Percentiles rank a stretch among this genome's conserved stretches.
Evolutionary conservation across 306 rosid species (phyloP).

Genomic region (Crataegus laevigata): DNA sequence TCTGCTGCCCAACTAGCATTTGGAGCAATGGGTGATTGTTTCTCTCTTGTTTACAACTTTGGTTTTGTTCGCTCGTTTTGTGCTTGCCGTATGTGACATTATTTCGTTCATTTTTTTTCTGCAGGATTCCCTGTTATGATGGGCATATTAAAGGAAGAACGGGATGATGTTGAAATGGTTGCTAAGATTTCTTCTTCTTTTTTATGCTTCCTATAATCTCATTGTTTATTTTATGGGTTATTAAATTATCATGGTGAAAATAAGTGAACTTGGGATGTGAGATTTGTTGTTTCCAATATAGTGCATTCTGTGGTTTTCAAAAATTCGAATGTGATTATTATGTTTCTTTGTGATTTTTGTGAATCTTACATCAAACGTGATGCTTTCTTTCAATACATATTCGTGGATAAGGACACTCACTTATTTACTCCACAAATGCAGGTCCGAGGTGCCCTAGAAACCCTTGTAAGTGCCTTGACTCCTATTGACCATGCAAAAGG

Average conservation of each 20-base stretch:
- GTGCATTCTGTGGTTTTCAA: neutral
- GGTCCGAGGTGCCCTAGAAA: constrained; percentile 93
- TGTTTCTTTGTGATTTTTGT: neutral
- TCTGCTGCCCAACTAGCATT: constrained; percentile 72
- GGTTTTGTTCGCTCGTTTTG: neutral
- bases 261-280: neutral
- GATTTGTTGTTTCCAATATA: neutral
- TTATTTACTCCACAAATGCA: constrained; percentile 22
- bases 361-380: neutral
- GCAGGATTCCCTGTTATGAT: constrained; percentile 83
- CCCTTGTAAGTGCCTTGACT: constrained; percentile 82
- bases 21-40: constrained; percentile 83
- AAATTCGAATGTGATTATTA: neutral
- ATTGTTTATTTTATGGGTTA: neutral
- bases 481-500: constrained; percentile 67
- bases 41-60: neutral
- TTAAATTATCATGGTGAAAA: neutral
- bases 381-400: neutral
- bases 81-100: neutral
- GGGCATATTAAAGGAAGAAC: constrained; percentile 74
- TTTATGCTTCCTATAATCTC: neutral
- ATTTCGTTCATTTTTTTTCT: constrained; percentile 7
- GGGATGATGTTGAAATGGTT: constrained; percentile 94
- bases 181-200: constrained; percentile 3
- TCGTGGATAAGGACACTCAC: neutral